Percentiles rank a stretch among this genome's conserved stretches.
phyloP scores from a whole-genome alignment of 805 yeast genomes.

The Metschnikowia chrysomelidarum region DNA sequence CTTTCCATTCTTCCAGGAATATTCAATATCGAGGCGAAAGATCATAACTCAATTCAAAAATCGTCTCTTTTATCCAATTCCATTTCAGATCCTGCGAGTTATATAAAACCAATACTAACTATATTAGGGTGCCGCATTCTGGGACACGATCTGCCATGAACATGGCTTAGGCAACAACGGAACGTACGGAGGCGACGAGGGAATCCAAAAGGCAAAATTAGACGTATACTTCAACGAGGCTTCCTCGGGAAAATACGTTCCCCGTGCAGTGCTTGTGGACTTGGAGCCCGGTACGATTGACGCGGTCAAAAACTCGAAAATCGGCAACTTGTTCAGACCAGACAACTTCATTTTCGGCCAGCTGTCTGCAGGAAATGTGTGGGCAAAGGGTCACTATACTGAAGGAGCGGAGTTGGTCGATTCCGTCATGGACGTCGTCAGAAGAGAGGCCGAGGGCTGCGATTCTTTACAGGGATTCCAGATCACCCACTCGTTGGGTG shows the following conservation, averaged over 20 bases:
- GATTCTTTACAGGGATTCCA: slow-evolving; percentile 95
- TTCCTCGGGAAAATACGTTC: slow-evolving; percentile 83
- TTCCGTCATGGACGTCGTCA: slow-evolving; percentile 80
- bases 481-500: slow-evolving; percentile 55
- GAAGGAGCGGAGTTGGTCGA: slow-evolving; percentile 95
- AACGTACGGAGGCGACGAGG: slow-evolving; percentile 52
- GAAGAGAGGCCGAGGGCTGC: slow-evolving; percentile 92
- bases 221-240: slow-evolving; percentile 90
- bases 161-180: slow-evolving; percentile 80
- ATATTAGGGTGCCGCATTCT: slow-evolving; percentile 78
- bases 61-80: neutral
- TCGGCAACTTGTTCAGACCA: slow-evolving; percentile 87
- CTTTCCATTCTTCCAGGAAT: no score
- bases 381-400: slow-evolving; percentile 97
- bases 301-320: slow-evolving; percentile 72
- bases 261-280: slow-evolving; percentile 89
- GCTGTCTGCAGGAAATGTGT: slow-evolving; percentile 91
- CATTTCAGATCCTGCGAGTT: neutral
- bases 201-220: slow-evolving; percentile 52
- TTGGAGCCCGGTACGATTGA: slow-evolving; percentile 95
- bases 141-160: slow-evolving; percentile 90
- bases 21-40: no score
- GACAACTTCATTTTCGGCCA: slow-evolving; percentile 89
- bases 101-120: slow-evolving; percentile 9
- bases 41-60: no score